Base-by-base conservation (phyloP, 441 rosid species). In the Manihot esculenta region DNA sequence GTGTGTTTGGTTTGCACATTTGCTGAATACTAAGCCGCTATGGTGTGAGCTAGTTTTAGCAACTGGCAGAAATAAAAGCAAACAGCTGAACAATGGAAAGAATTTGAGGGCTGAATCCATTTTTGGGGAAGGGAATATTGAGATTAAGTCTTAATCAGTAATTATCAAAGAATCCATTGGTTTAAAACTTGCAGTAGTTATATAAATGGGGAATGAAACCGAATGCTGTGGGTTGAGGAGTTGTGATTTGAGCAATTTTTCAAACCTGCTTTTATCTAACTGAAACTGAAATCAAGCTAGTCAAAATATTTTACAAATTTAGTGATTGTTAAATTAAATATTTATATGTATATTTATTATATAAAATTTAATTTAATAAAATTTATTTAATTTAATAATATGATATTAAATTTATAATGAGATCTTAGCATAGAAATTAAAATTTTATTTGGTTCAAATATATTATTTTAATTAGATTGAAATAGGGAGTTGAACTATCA, bases 11-110 rank as follows among this genome's bases (percentile, higher is more conserved):
- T 67, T 69, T 23, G 86, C 76, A 51, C 98, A 90, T 64, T 79
- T 79, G 42, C 64, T 84, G 84, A 80, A 89, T 12, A 90, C 80
- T 6, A 90, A 73, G 74, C 81, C 74, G 47, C 61, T 78, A 72
- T 80, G 79, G 50, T 86, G 82, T 14, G 82, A 66, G 62, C 18
- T 71, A 44, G 78, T 38, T 56, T 66, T 47, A 54, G 64, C 69
- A 54, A 56, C 26, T 63, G 76, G 61, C 13, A 72, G 51, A 30
- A 61, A 57, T 24, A 66, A 57, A 20, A 81, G 69, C 58, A 33
- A 56, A 4, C 80, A n/a, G 24, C 61, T 51, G 27, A 76, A 24
- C 45, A 76, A 30, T 23, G n/a, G n/a, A n/a, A n/a, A n/a, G n/a
- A n/a, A n/a, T n/a, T n/a, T n/a, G n/a, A n/a, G n/a, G n/a, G n/a